A percentile compares a stretch with the other conserved stretches of the same genome.
phyloP scores from a whole-genome alignment of 139 green algal genomes.

The Auxenochlorella pyrenoidosa region DNA sequence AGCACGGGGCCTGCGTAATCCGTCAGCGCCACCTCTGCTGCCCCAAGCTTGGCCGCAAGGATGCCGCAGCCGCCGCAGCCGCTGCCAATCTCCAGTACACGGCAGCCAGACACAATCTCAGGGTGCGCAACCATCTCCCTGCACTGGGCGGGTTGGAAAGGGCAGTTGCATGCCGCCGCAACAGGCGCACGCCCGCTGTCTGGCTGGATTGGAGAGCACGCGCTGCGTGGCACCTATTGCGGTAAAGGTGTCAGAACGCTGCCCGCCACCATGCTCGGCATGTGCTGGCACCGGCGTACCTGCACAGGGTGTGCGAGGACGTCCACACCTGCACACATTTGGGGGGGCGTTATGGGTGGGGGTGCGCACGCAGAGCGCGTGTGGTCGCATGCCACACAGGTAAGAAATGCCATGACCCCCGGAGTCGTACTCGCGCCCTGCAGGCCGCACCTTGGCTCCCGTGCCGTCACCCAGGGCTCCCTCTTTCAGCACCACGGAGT shows the following conservation, averaged over 20 bases:
- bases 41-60: constrained; percentile 76
- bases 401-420: no score
- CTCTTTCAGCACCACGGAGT: constrained; percentile 63
- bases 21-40: constrained; percentile 58
- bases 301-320: neutral
- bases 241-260: neutral
- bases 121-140: constrained; percentile 46
- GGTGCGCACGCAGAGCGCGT: no score
- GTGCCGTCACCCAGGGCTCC: constrained; percentile 80
- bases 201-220: no score
- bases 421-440: neutral
- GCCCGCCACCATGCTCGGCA: neutral
- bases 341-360: no score
- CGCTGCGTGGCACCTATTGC: no score
- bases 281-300: neutral
- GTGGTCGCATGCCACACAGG: no score
- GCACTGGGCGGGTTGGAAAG: neutral
- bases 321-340: neutral
- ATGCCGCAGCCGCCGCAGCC: constrained; percentile 83
- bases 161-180: neutral
- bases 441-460: constrained; percentile 77
- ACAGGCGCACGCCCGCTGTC: no score
- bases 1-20: constrained; percentile 77
- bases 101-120: constrained; percentile 50
- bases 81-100: constrained; percentile 84